Evolutionary conservation across 768 basidiomycete genomes (phyloP).

Genomic region (Leccinum aurantiacum): DNA sequence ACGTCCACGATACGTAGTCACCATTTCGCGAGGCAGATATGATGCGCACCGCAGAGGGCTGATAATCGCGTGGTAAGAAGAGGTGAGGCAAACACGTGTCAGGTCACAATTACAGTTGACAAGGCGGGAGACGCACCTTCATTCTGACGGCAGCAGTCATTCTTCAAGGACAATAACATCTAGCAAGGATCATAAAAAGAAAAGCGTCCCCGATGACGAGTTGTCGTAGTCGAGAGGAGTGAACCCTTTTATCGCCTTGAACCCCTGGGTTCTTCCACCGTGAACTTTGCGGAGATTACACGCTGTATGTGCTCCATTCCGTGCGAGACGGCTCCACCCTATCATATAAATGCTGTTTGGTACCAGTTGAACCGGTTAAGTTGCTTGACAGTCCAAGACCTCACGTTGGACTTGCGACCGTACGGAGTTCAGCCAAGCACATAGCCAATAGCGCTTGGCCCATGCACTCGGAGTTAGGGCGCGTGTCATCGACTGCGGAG

Average conservation of each 20-base stretch:
- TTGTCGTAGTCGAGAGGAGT: constrained; percentile 1
- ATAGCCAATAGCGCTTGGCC: neutral
- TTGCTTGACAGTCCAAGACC: neutral
- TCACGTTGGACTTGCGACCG: constrained; percentile 8
- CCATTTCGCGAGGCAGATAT: constrained; percentile 28
- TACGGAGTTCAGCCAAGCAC: neutral
- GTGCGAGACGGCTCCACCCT: constrained; percentile 8
- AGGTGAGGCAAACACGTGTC: constrained; percentile 36
- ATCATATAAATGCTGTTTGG: neutral
- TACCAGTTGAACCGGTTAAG: constrained; percentile 1
- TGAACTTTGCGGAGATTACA: constrained; percentile 24
- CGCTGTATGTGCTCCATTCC: constrained; percentile 1
- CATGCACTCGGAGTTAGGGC: neutral
- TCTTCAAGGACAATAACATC: constrained; percentile 3
- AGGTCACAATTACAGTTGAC: constrained; percentile 1
- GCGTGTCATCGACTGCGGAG: neutral
- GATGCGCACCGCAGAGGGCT: constrained; percentile 32
- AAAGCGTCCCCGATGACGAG: constrained; percentile 5
- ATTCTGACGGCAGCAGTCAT: constrained; percentile 6
- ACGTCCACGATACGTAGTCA: constrained; percentile 16
- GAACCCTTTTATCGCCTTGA: neutral
- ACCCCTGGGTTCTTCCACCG: constrained; percentile 1
- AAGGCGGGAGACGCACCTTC: constrained; percentile 14
- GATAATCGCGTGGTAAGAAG: constrained; percentile 36
- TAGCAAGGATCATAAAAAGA: constrained; percentile 18